Evolutionary conservation across 2,329 filamentous ascomycete genomes (phyloP), one percentile per base, ranked within the genome.

Genomic region (Cercospora zeae-maydis): DNA sequence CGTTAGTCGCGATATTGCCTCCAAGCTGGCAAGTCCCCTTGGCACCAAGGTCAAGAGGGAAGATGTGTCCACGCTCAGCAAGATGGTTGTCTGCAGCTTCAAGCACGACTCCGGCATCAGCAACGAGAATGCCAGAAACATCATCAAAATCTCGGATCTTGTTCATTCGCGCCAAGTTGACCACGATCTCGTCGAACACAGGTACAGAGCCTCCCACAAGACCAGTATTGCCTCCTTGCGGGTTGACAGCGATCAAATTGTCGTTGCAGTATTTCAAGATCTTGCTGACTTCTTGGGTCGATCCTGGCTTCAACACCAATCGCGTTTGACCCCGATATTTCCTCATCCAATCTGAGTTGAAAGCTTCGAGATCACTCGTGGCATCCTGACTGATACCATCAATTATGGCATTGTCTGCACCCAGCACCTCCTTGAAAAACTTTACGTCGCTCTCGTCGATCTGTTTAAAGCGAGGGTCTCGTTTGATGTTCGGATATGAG

Each of bases 261-360:
- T 96, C 88, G 77, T 98, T 98, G 84, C 95, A 99, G 83, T 98
- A 97, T 76, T 89, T 88, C 71, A 99, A 78, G 63, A 98, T 88
- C 78, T 89, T 85, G 84, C 92, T 96, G 71, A 98, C 91, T 78
- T 99, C 89, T 72, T 93, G 88, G 0, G 91, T 93, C 14, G 86
- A 89, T 57, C 84, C 85, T 10, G 95, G 95, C 79, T 92, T 96
- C 66, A 99, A 80, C 4, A 98, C 92, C 27, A 99, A 81, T 73
- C 88, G 87, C 65, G 91, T 87, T 78, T 97, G 92, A 31, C 95
- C 96, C 65, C 91, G 88, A 81, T 96, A 99, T 80, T 99, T 99
- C 78, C 91, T 88, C 93, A 99, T 97, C 95, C 96, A 99, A 79
- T 99, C 95, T 75, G 88, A 87, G 78, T 99, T 99, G 83, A 92